These are phyloP conservation scores for Paulownia fortunei DNA, from an alignment of 257 asterid genomes.

Conservation along the genomic window DNA sequence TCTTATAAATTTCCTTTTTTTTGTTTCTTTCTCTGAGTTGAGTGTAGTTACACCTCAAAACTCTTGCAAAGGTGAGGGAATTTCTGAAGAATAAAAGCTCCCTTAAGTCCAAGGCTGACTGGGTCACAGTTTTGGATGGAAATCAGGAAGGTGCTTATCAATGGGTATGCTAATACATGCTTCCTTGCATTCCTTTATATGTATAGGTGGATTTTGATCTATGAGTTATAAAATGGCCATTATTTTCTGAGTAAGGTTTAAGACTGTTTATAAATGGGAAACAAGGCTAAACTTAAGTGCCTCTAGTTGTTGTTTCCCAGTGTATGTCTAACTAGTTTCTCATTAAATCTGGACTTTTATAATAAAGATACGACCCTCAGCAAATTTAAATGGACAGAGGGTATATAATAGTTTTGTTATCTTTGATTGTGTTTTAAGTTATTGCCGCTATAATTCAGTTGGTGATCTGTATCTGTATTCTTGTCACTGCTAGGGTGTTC, in stretches of 20 bases:
- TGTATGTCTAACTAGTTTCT: not conserved
- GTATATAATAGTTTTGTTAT: not conserved
- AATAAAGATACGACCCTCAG: not conserved
- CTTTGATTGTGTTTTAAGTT: not conserved
- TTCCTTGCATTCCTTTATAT: conserved; percentile 10
- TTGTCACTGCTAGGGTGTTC: not conserved
- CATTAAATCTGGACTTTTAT: not conserved
- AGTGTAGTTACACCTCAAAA: conserved; percentile 26
- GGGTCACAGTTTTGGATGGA: conserved; percentile 83
- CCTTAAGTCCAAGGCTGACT: conserved; percentile 60
- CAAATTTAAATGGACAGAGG: not conserved
- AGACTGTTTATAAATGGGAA: not conserved
- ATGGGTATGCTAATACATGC: conserved; percentile 61
- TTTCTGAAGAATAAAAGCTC: conserved; percentile 67
- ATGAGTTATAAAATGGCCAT: not conserved
- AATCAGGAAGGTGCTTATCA: conserved; percentile 81
- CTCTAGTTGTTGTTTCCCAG: not conserved
- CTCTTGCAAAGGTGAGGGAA: conserved; percentile 67
- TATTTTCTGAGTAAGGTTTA: not conserved
- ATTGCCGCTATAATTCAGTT: not conserved
- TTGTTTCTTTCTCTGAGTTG: not conserved
- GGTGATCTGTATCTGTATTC: not conserved
- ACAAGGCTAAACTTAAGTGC: not conserved
- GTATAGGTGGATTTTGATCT: not conserved
- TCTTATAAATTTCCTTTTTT: conserved; percentile 3